Conservation (phyloP, 2,329 filamentous ascomycete species). For the Aspergillus ibericus region DNA sequence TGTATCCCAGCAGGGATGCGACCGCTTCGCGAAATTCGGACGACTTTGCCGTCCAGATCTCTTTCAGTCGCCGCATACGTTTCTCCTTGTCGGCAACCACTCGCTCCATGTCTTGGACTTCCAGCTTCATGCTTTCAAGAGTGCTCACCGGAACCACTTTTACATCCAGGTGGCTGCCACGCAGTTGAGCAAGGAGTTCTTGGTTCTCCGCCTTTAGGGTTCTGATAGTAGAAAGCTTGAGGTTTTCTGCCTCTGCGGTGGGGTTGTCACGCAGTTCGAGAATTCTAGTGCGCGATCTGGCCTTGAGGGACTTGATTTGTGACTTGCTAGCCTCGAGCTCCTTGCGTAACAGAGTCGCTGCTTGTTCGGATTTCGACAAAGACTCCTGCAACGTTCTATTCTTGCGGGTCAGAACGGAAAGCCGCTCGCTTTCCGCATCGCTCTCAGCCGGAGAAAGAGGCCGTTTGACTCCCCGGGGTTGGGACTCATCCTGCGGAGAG, state of each 20-base stretch:
- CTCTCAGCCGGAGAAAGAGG: slow-evolving; percentile 57
- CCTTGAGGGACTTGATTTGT: slow-evolving; percentile 68
- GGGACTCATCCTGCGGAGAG: slow-evolving; percentile 43
- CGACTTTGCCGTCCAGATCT: slow-evolving; percentile 89
- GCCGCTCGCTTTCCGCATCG: slow-evolving; percentile 63
- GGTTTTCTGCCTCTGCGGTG: slow-evolving; percentile 77
- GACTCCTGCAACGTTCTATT: slow-evolving; percentile 82
- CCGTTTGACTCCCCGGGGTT: slow-evolving; percentile 61
- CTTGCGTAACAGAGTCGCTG: slow-evolving; percentile 68
- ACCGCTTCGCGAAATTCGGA: slow-evolving; percentile 95
- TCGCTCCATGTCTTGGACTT: slow-evolving; percentile 71
- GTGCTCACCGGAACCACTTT: slow-evolving; percentile 74
- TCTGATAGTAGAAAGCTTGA: slow-evolving; percentile 77
- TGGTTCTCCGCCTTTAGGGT: slow-evolving; percentile 80
- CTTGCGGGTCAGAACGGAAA: slow-evolving; percentile 83
- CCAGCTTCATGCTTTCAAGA: slow-evolving; percentile 71
- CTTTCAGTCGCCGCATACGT: slow-evolving; percentile 78
- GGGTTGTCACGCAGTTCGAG: slow-evolving; percentile 90
- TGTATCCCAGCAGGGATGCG: slow-evolving; percentile 88
- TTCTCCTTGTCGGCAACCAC: slow-evolving; percentile 72
- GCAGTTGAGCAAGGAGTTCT: slow-evolving; percentile 73
- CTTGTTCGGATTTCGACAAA: slow-evolving; percentile 67
- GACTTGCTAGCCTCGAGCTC: slow-evolving; percentile 71
- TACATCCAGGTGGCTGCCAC: slow-evolving; percentile 48
- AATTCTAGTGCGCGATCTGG: slow-evolving; percentile 74